phyloP scores from a whole-genome alignment of 2,329 filamentous ascomycete genomes.

The Ascochyta viciae-villosae region DNA sequence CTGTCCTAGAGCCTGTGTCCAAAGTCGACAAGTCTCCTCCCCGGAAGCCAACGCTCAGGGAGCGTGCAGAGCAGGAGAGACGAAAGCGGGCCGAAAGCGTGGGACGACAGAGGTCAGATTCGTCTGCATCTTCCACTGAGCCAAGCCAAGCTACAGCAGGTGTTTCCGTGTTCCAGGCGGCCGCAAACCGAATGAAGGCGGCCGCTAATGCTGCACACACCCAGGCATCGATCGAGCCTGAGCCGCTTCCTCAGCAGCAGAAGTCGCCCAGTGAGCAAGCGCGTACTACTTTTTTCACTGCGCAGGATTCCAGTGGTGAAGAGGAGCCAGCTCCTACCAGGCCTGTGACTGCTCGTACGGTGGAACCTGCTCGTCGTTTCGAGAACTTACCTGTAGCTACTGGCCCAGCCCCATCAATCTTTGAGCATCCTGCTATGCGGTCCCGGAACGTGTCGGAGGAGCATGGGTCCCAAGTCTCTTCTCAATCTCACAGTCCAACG shows the following conservation, averaged over 20 bases:
- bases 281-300: conserved; percentile 40
- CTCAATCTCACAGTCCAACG: conserved; percentile 7
- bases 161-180: conserved; percentile 57
- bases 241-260: conserved; percentile 8
- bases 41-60: conserved; percentile 39
- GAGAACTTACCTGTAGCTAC: conserved; percentile 45
- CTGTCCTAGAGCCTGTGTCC: conserved; percentile 13
- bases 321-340: conserved; percentile 34
- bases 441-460: conserved; percentile 40
- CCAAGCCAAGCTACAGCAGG: conserved; percentile 43
- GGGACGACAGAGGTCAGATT: conserved; percentile 38
- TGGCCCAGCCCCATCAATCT: conserved; percentile 43
- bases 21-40: conserved; percentile 31
- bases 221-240: conserved; percentile 15
- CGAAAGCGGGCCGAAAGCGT: conserved; percentile 40
- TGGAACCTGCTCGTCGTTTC: conserved; percentile 37
- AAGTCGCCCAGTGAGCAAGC: conserved; percentile 26
- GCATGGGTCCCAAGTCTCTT: conserved; percentile 18
- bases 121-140: conserved; percentile 31
- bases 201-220: conserved; percentile 26
- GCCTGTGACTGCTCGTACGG: conserved; percentile 16
- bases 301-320: conserved; percentile 42
- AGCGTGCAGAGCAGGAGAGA: conserved; percentile 46
- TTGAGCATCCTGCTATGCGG: conserved; percentile 48
- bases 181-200: conserved; percentile 53